Percentiles rank a stretch among this genome's conserved stretches.
Evolutionary conservation across 768 basidiomycete genomes (phyloP).

Genomic region (Phylloporus scabripes): DNA sequence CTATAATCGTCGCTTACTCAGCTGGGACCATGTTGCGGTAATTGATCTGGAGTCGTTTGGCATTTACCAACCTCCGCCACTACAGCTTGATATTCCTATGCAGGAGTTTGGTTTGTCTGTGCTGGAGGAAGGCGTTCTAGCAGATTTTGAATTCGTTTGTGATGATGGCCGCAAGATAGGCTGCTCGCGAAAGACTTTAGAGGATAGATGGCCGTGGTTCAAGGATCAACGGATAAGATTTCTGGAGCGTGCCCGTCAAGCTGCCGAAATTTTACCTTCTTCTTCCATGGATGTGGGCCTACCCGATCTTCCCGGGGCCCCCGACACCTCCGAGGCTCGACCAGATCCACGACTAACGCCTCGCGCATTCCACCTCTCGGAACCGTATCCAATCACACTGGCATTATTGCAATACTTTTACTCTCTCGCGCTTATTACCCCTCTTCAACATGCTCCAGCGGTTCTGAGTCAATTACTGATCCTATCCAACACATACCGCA

Average conservation of each 20-base stretch:
- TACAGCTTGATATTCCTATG: slow-evolving; percentile 60
- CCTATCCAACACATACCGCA: slow-evolving; percentile 75
- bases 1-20: slow-evolving; percentile 84
- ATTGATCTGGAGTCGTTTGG: slow-evolving; percentile 93
- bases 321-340: slow-evolving; percentile 44
- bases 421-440: slow-evolving; percentile 78
- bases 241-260: slow-evolving; percentile 49
- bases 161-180: slow-evolving; percentile 81
- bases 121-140: slow-evolving; percentile 72
- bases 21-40: slow-evolving; percentile 88
- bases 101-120: slow-evolving; percentile 82
- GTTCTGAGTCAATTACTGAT: slow-evolving; percentile 84
- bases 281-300: slow-evolving; percentile 59
- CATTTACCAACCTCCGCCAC: slow-evolving; percentile 82
- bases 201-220: slow-evolving; percentile 97
- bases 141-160: slow-evolving; percentile 91
- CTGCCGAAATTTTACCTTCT: slow-evolving; percentile 53
- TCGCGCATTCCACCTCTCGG: slow-evolving; percentile 74
- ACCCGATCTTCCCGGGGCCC: slow-evolving; percentile 53
- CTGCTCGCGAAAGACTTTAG: slow-evolving; percentile 79
- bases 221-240: slow-evolving; percentile 60
- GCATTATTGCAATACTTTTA: slow-evolving; percentile 95
- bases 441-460: slow-evolving; percentile 85
- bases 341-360: slow-evolving; percentile 80
- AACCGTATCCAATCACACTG: slow-evolving; percentile 83